phyloP scores from a whole-genome alignment of 306 rosid genomes.

The Arachis stenosperma region DNA sequence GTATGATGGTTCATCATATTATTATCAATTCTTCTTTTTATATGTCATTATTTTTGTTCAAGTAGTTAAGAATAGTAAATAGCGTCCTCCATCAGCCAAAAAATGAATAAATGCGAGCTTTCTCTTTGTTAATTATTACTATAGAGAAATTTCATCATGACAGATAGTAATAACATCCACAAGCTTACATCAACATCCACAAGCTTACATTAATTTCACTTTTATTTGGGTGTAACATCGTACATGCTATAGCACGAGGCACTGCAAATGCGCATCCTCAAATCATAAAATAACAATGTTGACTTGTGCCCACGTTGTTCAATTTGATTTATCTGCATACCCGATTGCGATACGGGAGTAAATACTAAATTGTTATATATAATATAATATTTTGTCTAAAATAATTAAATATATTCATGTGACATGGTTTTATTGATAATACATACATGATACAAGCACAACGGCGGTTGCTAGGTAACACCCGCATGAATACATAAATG shows the following conservation, averaged over 20 bases:
- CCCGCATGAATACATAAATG: no score
- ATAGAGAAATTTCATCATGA: not conserved
- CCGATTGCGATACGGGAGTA: no score
- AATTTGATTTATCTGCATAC: not conserved
- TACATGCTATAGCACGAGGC: not conserved
- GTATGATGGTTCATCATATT: no score
- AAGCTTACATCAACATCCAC: not conserved
- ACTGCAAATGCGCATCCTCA: not conserved
- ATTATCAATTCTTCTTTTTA: no score
- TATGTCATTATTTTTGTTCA: no score
- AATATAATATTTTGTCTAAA: no score
- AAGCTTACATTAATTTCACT: not conserved
- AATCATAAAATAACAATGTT: not conserved
- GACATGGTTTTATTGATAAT: no score
- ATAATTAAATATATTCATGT: no score
- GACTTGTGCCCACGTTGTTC: not conserved
- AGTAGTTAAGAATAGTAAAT: not conserved
- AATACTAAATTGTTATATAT: no score
- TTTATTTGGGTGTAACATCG: not conserved
- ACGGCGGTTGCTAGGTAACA: no score
- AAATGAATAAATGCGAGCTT: conserved; percentile 19
- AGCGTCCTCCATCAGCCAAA: conserved; percentile 34
- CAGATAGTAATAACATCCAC: not conserved
- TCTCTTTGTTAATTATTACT: not conserved
- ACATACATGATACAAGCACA: no score